phyloP scores from a whole-genome alignment of 306 rosid species.

The Malus fusca region DNA sequence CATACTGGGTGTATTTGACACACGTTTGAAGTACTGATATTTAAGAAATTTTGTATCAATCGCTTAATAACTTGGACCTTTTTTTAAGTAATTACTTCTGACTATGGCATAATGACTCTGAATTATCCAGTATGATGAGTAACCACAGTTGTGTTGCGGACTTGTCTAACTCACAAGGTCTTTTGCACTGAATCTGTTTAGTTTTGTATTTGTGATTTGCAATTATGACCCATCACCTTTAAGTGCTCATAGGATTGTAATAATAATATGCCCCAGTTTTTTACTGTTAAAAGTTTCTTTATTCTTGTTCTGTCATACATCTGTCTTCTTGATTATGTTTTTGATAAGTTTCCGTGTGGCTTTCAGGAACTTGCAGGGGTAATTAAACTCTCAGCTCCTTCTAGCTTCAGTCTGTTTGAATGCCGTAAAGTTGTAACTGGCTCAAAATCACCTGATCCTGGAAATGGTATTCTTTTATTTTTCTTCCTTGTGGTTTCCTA shows the following conservation, averaged over 20 bases:
- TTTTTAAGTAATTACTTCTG: neutral
- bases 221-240: neutral
- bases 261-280: neutral
- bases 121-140: neutral
- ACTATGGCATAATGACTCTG: neutral
- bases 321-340: neutral
- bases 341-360: conserved; percentile 9
- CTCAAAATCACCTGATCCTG: conserved; percentile 71
- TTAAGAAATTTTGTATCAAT: neutral
- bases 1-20: neutral
- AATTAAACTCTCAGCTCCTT: conserved; percentile 67
- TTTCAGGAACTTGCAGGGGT: conserved; percentile 88
- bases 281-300: neutral
- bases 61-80: neutral
- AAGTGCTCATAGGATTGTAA: neutral
- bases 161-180: neutral
- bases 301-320: neutral
- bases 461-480: conserved; percentile 48
- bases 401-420: conserved; percentile 80
- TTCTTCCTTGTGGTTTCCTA: conserved; percentile 3
- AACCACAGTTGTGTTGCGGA: neutral
- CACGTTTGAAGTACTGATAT: neutral
- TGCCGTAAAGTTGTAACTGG: conserved; percentile 75
- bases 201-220: neutral
- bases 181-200: neutral